Evolutionary conservation across 1,284 basidiomycete genomes (phyloP).

Genomic region (Ganoderma resinaceum): DNA sequence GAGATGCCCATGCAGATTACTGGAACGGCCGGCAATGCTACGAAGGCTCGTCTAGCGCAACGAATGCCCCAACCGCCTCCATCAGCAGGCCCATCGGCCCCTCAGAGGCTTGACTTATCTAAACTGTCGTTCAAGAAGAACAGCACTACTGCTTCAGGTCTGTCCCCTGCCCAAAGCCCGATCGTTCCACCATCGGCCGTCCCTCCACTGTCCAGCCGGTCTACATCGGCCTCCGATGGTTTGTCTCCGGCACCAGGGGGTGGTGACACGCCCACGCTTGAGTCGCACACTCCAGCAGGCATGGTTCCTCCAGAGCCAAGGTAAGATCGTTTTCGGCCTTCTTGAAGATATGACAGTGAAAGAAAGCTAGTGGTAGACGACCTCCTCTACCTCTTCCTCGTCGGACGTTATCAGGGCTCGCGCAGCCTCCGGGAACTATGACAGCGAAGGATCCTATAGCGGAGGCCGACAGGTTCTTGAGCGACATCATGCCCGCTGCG

Average conservation of each 20-base stretch:
- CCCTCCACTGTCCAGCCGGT: constrained; percentile 19
- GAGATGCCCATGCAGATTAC: constrained; percentile 30
- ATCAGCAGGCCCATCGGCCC: neutral
- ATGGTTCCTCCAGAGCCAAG: constrained; percentile 9
- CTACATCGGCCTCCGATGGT: constrained; percentile 13
- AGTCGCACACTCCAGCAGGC: constrained; percentile 27
- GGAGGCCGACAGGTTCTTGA: constrained; percentile 46
- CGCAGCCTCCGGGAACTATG: neutral
- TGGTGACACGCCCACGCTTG: constrained; percentile 4
- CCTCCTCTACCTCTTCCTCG: constrained; percentile 24
- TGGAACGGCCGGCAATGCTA: constrained; percentile 30
- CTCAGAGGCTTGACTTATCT: constrained; percentile 20
- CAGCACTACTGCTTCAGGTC: constrained; percentile 1
- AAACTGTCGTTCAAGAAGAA: constrained; percentile 35
- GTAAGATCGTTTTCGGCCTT: neutral
- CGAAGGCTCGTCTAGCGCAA: constrained; percentile 35
- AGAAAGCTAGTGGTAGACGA: constrained; percentile 5
- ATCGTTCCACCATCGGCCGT: neutral
- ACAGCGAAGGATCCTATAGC: constrained; percentile 14
- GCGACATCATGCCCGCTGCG: constrained; percentile 49
- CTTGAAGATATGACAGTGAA: too few relatives aligned
- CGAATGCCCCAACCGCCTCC: constrained; percentile 10
- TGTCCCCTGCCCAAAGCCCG: constrained; percentile 19
- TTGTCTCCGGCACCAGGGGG: constrained; percentile 16
- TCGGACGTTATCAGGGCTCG: constrained; percentile 10